Base-by-base conservation (phyloP, 345 rosid genomes). In the Streptanthus diversifolius region DNA sequence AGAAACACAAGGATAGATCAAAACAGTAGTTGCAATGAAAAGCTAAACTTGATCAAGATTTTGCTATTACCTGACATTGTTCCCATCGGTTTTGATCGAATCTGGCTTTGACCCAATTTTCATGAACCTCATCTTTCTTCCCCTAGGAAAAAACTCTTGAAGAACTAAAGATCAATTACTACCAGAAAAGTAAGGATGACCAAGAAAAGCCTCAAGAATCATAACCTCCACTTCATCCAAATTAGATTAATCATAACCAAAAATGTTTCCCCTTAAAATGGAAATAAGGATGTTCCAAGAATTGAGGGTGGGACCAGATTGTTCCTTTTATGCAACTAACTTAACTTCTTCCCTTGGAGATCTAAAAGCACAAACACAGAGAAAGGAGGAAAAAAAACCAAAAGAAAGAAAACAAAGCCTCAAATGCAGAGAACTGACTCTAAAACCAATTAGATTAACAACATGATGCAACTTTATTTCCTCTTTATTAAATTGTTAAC, bases 41-140 rank as follows among this genome's bases (percentile, higher is more conserved):
- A 21, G 8, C 36, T 35, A n/a, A 48, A 51, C 44, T 7, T 49
- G 35, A 51, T 39, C 52, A 39, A 51, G 74, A 49, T 58, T 61
- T 56, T 27, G 37, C 12, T 54, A 33, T 63, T 71, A 77, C 76
- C 80, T 77, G 65, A 72, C 68, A 66, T 65, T 66, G 7, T 49
- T 72, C n/a, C 32, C 73, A 74, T 86, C 85, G 0, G 79, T 73
- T 80, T 88, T 92, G 49, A 92, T 80, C 7, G 86, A 73, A 80
- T 92, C 93, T 8, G 87, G 84, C 82, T 89, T 92, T 0, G 98
- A 92, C 69, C 98, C 96, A 57, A 92, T 86, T 74, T 92, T 92
- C 98, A 92, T 92, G 49, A 92, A 92, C 96, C 89, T 92, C 98
- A 92, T 92, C 71, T 82, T 52, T 85, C 66, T 44, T 32, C 35